A percentile compares a stretch with the other conserved stretches of the same genome.
Evolutionary conservation across 2,329 filamentous ascomycete genomes (phyloP).

Genomic region (Pseudopithomyces maydicus): DNA sequence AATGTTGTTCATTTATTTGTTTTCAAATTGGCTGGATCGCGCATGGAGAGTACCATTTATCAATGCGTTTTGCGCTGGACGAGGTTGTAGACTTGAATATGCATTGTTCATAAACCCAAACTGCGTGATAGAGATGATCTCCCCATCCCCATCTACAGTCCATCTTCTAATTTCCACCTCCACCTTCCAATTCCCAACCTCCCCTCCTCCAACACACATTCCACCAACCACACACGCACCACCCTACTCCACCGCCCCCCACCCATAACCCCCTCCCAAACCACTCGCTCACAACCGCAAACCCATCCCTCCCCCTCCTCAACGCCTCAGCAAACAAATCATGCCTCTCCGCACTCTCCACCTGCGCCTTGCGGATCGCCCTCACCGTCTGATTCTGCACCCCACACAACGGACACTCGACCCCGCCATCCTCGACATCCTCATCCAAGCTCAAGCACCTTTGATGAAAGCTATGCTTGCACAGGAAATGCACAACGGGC

Average conservation of each 20-base stretch:
- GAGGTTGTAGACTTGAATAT: too few relatives aligned
- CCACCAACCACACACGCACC: too few relatives aligned
- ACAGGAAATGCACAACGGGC: constrained; percentile 92
- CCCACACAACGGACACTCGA: constrained; percentile 86
- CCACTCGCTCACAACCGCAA: constrained; percentile 91
- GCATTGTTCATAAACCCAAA: too few relatives aligned
- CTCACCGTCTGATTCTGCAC: constrained; percentile 85
- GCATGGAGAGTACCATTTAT: too few relatives aligned
- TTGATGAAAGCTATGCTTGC: constrained; percentile 96
- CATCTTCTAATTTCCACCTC: too few relatives aligned
- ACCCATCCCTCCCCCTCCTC: constrained; percentile 77
- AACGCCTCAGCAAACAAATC: constrained; percentile 87
- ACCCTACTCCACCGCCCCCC: constrained; percentile 37
- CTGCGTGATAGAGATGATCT: too few relatives aligned
- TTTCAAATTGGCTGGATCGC: too few relatives aligned
- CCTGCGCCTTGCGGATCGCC: constrained; percentile 83
- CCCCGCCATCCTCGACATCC: constrained; percentile 64
- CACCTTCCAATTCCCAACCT: too few relatives aligned
- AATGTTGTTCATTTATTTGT: too few relatives aligned
- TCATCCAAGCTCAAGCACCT: constrained; percentile 74
- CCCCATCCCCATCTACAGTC: too few relatives aligned
- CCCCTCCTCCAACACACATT: neutral
- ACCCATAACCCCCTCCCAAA: constrained; percentile 90
- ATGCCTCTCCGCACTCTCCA: constrained; percentile 84
- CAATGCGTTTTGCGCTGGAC: too few relatives aligned